A percentile compares a stretch with the other conserved stretches of the same genome.
Conservation (phyloP, 2,329 filamentous ascomycete species). For the Aspergillus sp. region DNA sequence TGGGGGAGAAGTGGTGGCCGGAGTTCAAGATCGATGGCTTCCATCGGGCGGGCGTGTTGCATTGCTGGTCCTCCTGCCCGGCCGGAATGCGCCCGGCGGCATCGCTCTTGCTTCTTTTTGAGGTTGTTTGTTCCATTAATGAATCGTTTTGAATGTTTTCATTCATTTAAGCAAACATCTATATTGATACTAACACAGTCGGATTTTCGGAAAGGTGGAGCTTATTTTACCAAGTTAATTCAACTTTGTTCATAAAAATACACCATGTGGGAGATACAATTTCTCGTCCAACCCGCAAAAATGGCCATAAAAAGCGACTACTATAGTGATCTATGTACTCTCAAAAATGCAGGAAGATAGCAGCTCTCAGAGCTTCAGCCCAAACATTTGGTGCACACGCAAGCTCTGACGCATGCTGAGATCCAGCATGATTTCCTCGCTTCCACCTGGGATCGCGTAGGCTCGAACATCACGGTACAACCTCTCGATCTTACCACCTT, state of each 20-base stretch:
- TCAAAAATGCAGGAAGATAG: slow-evolving; percentile 9
- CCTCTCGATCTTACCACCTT: slow-evolving; percentile 92
- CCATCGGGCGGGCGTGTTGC: slow-evolving; percentile 10
- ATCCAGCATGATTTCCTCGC: slow-evolving; percentile 98
- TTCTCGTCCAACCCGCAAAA: background rate
- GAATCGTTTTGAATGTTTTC: no score
- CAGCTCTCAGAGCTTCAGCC: slow-evolving; percentile 81
- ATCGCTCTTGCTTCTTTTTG: no score
- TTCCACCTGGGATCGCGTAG: slow-evolving; percentile 93
- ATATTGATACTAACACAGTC: no score
- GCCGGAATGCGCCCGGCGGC: slow-evolving; percentile 10
- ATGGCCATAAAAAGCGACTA: background rate
- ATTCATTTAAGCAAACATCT: no score
- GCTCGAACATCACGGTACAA: slow-evolving; percentile 93
- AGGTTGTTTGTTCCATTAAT: no score
- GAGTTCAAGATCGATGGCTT: background rate
- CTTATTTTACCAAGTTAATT: no score
- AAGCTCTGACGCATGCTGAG: slow-evolving; percentile 88
- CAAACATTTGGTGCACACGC: slow-evolving; percentile 83
- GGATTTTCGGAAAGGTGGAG: no score
- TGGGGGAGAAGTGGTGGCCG: background rate
- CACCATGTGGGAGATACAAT: background rate
- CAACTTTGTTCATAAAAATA: background rate
- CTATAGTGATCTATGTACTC: slow-evolving; percentile 10
- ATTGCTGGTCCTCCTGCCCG: slow-evolving; percentile 12